phyloP scores from a whole-genome alignment of 2,329 filamentous ascomycete genomes.

The Monilinia vaccinii-corymbosi region DNA sequence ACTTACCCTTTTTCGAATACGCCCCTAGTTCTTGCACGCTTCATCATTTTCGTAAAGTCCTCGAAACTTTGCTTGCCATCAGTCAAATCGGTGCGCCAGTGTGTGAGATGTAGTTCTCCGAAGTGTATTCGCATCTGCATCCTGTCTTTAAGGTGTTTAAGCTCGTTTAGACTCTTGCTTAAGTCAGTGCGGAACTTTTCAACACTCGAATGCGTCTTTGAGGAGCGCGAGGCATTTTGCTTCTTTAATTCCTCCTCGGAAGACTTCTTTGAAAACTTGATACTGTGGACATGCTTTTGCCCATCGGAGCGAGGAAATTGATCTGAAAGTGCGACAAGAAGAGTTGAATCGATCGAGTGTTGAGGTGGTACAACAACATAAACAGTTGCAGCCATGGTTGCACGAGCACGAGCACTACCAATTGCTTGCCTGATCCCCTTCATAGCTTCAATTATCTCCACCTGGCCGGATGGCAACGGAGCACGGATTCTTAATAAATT shows the following conservation, averaged over 20 bases:
- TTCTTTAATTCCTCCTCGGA: not conserved
- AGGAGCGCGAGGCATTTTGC: not conserved
- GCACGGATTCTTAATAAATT: conserved; percentile 15
- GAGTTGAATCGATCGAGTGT: not conserved
- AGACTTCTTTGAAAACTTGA: not conserved
- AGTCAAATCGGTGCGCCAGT: conserved; percentile 17
- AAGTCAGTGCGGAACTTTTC: conserved; percentile 12
- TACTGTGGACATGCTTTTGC: not conserved
- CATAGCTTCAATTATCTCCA: conserved; percentile 11
- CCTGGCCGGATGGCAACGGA: not conserved
- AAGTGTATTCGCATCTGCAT: conserved; percentile 29
- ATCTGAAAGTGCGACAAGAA: not conserved
- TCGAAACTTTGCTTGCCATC: conserved; percentile 14
- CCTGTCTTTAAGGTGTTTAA: conserved; percentile 21
- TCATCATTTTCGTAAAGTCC: conserved; percentile 24
- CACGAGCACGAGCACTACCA: conserved; percentile 16
- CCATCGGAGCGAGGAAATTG: not conserved
- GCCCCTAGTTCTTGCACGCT: conserved; percentile 15
- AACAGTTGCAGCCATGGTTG: conserved; percentile 15
- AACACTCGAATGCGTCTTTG: not conserved
- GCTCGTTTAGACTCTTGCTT: conserved; percentile 13
- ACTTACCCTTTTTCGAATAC: conserved; percentile 27
- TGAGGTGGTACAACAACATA: conserved; percentile 23
- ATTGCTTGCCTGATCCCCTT: conserved; percentile 19
- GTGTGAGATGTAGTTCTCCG: conserved; percentile 21